These are phyloP conservation scores for Clathrospora elynae DNA, from an alignment of 2,329 filamentous ascomycete genomes.

Conservation along the genomic window DNA sequence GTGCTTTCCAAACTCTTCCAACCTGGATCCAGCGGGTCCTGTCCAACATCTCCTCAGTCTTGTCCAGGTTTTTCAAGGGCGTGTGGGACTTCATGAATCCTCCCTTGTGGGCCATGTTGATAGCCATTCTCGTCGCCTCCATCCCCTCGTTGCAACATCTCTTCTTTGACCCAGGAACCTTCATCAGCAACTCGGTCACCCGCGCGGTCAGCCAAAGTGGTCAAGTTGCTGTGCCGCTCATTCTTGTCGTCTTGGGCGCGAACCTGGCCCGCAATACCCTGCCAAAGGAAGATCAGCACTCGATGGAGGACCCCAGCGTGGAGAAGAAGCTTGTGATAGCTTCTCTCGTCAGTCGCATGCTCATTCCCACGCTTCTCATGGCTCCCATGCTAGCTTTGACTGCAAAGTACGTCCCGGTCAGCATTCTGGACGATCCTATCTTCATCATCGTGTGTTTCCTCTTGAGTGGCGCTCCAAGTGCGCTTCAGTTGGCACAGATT, in stretches of 20 bases:
- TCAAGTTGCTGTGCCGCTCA: constrained; percentile 90
- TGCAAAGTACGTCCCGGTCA: constrained; percentile 89
- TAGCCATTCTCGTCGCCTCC: constrained; percentile 87
- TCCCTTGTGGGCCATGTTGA: constrained; percentile 94
- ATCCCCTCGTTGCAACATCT: constrained; percentile 79
- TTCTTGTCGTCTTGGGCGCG: constrained; percentile 91
- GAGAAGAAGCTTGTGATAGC: constrained; percentile 83
- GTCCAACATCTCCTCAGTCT: constrained; percentile 48
- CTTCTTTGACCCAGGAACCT: constrained; percentile 88
- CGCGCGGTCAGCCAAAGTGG: constrained; percentile 83
- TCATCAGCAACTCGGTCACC: constrained; percentile 91
- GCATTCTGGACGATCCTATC: constrained; percentile 95
- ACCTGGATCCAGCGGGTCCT: constrained; percentile 58
- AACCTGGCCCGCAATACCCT: constrained; percentile 93
- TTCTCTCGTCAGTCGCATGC: constrained; percentile 85
- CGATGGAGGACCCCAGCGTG: constrained; percentile 70
- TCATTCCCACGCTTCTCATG: constrained; percentile 90
- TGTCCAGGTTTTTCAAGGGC: constrained; percentile 64
- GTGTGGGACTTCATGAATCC: constrained; percentile 97
- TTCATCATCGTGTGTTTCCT: constrained; percentile 98
- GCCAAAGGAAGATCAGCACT: constrained; percentile 66
- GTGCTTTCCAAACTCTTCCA: constrained; percentile 59
- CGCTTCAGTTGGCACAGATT: constrained; percentile 93
- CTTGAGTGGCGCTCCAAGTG: constrained; percentile 89
- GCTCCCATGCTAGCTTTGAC: constrained; percentile 83